Conservation (phyloP, 352 stramenopile species). For the Globisporangium barbulae region DNA sequence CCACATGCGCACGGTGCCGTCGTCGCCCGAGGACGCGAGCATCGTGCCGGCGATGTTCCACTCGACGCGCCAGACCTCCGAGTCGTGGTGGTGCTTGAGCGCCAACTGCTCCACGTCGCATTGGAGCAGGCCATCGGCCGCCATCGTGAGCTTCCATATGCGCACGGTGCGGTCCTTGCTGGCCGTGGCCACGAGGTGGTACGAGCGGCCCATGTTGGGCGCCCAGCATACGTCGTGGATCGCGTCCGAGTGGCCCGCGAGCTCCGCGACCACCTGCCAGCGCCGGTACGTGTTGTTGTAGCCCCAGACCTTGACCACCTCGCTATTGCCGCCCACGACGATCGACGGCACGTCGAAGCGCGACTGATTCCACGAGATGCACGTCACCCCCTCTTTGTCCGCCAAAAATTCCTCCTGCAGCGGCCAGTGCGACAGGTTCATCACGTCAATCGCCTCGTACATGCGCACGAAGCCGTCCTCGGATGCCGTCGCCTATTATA, state of each 20-base stretch:
- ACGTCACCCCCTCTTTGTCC: slow-evolving; percentile 86
- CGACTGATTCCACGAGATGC: slow-evolving; percentile 93
- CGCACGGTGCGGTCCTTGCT: slow-evolving; percentile 90
- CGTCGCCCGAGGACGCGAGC: slow-evolving; percentile 92
- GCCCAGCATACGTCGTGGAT: slow-evolving; percentile 97
- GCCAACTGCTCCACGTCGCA: slow-evolving; percentile 72
- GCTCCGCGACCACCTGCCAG: slow-evolving; percentile 84
- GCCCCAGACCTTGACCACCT: slow-evolving; percentile 88
- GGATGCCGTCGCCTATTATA: slow-evolving; percentile 84
- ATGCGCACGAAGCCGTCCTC: slow-evolving; percentile 94
- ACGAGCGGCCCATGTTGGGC: slow-evolving; percentile 92
- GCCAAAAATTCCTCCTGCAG: slow-evolving; percentile 86
- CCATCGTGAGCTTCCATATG: slow-evolving; percentile 83
- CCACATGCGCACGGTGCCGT: slow-evolving; percentile 94
- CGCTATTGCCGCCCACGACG: slow-evolving; percentile 89
- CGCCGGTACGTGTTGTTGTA: slow-evolving; percentile 87
- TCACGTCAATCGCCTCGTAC: slow-evolving; percentile 94
- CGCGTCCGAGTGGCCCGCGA: slow-evolving; percentile 81
- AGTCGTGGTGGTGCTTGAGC: slow-evolving; percentile 82
- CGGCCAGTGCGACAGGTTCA: slow-evolving; percentile 95
- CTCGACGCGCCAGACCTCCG: slow-evolving; percentile 94
- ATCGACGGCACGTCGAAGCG: slow-evolving; percentile 95
- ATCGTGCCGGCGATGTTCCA: slow-evolving; percentile 97
- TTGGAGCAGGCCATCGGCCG: slow-evolving; percentile 55
- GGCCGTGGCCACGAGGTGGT: slow-evolving; percentile 92